Evolutionary conservation across 2,329 filamentous ascomycete species (phyloP).

Genomic region (Exutisphaerella laricina): DNA sequence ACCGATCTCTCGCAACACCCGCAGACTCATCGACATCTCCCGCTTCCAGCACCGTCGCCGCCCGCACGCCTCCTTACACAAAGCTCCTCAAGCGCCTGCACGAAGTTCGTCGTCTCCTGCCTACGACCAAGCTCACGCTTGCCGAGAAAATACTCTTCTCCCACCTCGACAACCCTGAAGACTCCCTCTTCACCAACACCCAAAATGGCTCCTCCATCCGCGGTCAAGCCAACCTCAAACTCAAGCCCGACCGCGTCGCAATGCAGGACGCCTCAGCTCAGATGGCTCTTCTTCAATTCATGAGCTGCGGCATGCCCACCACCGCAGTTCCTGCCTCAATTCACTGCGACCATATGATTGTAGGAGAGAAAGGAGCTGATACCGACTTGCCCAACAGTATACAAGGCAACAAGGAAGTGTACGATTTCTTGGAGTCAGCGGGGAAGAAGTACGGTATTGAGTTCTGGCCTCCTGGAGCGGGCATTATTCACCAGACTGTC

Average conservation of each 20-base stretch:
- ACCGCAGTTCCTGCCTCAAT: conserved; percentile 96
- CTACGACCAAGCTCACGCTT: conserved; percentile 63
- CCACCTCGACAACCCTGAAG: conserved; percentile 83
- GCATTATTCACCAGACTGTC: conserved; percentile 96
- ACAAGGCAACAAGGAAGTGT: conserved; percentile 90
- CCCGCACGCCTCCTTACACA: conserved; percentile 70
- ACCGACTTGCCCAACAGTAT: conserved; percentile 81
- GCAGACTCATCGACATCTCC: conserved; percentile 16
- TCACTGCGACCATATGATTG: conserved; percentile 98
- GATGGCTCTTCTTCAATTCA: conserved; percentile 98
- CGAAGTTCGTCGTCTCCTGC: conserved; percentile 67
- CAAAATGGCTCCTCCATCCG: conserved; percentile 78
- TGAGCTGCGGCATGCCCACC: conserved; percentile 84
- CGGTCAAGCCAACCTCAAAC: conserved; percentile 85
- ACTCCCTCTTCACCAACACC: conserved; percentile 76
- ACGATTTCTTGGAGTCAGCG: conserved; percentile 92
- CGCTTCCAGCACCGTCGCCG: conserved; percentile 36
- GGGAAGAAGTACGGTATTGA: conserved; percentile 88
- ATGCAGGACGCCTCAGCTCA: conserved; percentile 99
- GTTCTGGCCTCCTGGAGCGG: conserved; percentile 90
- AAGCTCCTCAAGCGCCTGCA: conserved; percentile 72
- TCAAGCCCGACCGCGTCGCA: conserved; percentile 94
- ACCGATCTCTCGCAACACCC: conserved; percentile 31
- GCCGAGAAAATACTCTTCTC: conserved; percentile 99
- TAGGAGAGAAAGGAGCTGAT: conserved; percentile 84